These are phyloP conservation scores for Neonectria coccinea DNA, from an alignment of 2,329 filamentous ascomycete genomes.

Conservation along the genomic window DNA sequence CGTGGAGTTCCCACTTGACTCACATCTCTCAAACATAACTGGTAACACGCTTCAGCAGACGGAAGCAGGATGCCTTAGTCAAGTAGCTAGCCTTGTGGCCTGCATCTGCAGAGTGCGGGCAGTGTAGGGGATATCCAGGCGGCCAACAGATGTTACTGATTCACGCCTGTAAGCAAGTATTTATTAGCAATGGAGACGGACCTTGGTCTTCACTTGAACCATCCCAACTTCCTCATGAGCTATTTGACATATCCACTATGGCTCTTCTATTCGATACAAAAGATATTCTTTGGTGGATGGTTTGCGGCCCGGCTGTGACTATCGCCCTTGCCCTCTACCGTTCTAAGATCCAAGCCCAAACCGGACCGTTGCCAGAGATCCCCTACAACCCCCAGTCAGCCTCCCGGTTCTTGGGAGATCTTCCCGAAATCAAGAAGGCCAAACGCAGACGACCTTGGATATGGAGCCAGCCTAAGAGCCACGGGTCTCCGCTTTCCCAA, in stretches of 20 bases:
- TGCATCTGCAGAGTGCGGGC: conserved; percentile 9
- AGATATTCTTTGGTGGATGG: not conserved
- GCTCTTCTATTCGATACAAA: conserved; percentile 4
- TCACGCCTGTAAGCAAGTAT: conserved; percentile 1
- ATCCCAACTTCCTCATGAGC: not conserved
- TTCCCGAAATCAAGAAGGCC: conserved; percentile 31
- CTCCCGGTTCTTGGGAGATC: conserved; percentile 40
- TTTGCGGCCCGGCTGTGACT: conserved; percentile 9
- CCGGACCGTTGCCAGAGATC: conserved; percentile 42
- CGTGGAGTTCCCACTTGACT: conserved; percentile 25
- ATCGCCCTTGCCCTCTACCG: conserved; percentile 13
- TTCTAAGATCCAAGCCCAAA: conserved; percentile 21
- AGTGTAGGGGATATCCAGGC: conserved; percentile 8
- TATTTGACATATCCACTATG: conserved; percentile 12
- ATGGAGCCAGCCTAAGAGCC: conserved; percentile 42
- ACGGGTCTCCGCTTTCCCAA: conserved; percentile 48
- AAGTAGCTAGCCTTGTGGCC: conserved; percentile 5
- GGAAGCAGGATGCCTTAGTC: conserved; percentile 8
- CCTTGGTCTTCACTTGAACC: not conserved
- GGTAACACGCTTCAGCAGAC: conserved; percentile 4
- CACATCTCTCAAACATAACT: conserved; percentile 19
- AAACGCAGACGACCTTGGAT: conserved; percentile 44
- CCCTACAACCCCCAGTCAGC: conserved; percentile 43
- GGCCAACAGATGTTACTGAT: conserved; percentile 2
- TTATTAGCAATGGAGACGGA: conserved; percentile 6